Conservation (phyloP, 2,329 filamentous ascomycete species). For the Coniella lustricola region DNA sequence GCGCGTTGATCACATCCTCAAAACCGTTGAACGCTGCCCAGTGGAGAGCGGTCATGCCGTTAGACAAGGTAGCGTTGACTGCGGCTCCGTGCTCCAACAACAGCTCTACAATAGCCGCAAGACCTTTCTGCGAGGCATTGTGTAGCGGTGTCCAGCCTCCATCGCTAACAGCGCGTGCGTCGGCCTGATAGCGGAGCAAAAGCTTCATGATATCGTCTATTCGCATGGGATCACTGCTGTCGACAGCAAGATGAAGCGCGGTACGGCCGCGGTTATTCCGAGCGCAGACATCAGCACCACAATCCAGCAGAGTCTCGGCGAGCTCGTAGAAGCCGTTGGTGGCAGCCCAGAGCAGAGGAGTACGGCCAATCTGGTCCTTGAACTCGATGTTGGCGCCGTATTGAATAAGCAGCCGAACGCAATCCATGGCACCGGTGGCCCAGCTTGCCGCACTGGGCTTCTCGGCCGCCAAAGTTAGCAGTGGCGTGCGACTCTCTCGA, state of each 20-base stretch:
- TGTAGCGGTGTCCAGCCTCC: constrained; percentile 36
- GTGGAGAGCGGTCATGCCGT: constrained; percentile 47
- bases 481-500: constrained; percentile 29
- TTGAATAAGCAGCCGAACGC: constrained; percentile 31
- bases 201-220: constrained; percentile 28
- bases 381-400: constrained; percentile 28
- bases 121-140: constrained; percentile 32
- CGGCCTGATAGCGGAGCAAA: constrained; percentile 27
- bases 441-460: constrained; percentile 26
- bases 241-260: constrained; percentile 42
- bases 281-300: constrained; percentile 32
- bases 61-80: constrained; percentile 40
- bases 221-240: constrained; percentile 28
- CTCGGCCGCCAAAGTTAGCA: constrained; percentile 30
- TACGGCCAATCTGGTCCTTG: constrained; percentile 42
- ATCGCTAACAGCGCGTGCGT: constrained; percentile 28
- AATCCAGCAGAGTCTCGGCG: constrained; percentile 23
- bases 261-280: constrained; percentile 38
- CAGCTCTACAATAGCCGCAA: constrained; percentile 26
- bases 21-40: constrained; percentile 45
- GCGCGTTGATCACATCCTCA: constrained; percentile 34
- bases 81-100: constrained; percentile 36
- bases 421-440: constrained; percentile 30
- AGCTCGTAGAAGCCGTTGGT: constrained; percentile 48
- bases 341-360: constrained; percentile 51